Conservation (phyloP, 2,329 filamentous ascomycete genomes). For the Colletotrichum tofieldiae region DNA sequence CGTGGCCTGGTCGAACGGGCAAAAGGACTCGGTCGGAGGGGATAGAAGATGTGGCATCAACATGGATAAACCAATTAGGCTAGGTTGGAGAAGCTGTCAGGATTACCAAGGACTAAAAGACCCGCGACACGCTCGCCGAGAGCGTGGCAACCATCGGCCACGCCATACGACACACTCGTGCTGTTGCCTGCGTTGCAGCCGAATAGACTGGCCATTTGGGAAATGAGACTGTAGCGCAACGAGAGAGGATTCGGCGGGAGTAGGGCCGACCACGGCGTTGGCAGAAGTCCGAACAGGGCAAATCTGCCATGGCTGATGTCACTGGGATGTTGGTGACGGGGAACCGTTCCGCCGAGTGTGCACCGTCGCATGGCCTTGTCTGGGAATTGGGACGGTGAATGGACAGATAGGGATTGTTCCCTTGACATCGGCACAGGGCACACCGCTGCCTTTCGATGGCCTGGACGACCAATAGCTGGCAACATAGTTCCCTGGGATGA, state of each 20-base stretch:
- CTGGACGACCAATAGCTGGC: constrained; percentile 20
- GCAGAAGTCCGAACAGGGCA: neutral
- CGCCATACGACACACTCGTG: constrained; percentile 1
- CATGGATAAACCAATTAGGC: constrained; percentile 5
- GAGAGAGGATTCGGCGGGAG: neutral
- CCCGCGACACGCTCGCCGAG: neutral
- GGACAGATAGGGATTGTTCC: constrained; percentile 18
- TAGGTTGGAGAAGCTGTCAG: constrained; percentile 18
- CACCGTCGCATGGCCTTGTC: constrained; percentile 27
- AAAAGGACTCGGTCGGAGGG: constrained; percentile 5
- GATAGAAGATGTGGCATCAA: neutral
- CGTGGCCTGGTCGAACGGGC: constrained; percentile 20
- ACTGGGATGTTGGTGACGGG: constrained; percentile 28
- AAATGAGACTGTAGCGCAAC: constrained; percentile 6
- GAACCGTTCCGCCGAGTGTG: constrained; percentile 36
- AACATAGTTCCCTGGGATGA: constrained; percentile 8
- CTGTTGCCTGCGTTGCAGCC: constrained; percentile 7
- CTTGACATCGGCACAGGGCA: constrained; percentile 23
- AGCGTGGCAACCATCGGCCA: constrained; percentile 7
- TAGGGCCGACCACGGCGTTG: neutral
- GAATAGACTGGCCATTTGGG: neutral
- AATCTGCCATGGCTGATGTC: constrained; percentile 30
- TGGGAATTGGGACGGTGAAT: constrained; percentile 27
- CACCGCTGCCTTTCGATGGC: constrained; percentile 23
- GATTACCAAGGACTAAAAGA: constrained; percentile 20